A percentile compares a stretch with the other conserved stretches of the same genome.
phyloP scores from a whole-genome alignment of 106 monocot genomes.

The Hemerocallis citrina region DNA sequence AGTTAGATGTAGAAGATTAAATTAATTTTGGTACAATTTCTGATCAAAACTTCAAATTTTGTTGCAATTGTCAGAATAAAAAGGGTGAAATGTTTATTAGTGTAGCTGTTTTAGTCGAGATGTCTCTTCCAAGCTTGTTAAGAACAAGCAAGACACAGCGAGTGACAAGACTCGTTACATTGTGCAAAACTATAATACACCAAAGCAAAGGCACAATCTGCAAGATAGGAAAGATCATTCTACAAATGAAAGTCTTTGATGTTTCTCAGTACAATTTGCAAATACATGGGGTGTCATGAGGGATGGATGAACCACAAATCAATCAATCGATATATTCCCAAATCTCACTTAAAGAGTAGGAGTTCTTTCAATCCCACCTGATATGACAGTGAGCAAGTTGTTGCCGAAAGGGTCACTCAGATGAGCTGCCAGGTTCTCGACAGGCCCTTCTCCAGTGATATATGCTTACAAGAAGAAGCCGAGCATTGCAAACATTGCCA shows the following conservation, averaged over 20 bases:
- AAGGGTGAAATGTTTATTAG: too few species aligned
- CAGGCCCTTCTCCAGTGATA: conserved; percentile 91
- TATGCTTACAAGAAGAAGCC: conserved; percentile 97
- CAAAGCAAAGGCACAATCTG: too few species aligned
- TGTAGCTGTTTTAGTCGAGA: too few species aligned
- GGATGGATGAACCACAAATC: neutral
- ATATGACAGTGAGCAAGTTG: conserved; percentile 88
- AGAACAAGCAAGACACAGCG: too few species aligned
- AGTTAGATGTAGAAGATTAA: too few species aligned
- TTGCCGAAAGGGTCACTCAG: conserved; percentile 86
- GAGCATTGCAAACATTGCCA: conserved; percentile 97
- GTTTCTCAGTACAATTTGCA: conserved; percentile 5
- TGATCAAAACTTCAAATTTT: too few species aligned
- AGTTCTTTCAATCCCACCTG: conserved; percentile 58
- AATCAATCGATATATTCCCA: neutral
- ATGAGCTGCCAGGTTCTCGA: conserved; percentile 89
- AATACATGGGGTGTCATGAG: neutral
- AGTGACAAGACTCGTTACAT: too few species aligned
- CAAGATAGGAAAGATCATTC: neutral
- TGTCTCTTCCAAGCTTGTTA: too few species aligned
- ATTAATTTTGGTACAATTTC: too few species aligned
- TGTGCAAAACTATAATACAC: too few species aligned
- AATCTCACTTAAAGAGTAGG: conserved; percentile 65
- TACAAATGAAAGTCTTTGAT: neutral
- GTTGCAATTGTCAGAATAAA: too few species aligned